phyloP scores from a whole-genome alignment of 257 asterid species.

The Solanum neorickii region DNA sequence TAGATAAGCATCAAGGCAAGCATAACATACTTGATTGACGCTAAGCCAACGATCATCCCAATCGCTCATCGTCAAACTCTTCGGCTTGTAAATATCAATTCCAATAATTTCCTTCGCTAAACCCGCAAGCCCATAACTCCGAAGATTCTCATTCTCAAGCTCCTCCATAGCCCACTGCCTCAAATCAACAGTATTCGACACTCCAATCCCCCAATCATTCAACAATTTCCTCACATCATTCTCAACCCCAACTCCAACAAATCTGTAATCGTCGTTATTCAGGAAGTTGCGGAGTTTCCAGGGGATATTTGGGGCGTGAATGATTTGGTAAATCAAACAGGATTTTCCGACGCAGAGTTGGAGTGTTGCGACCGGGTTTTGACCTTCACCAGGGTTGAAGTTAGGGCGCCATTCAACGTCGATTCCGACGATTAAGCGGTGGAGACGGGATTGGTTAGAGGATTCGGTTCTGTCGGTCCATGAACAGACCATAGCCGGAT shows the following conservation, averaged over 20 bases:
- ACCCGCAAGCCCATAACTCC: not conserved
- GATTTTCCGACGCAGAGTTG: constrained; percentile 37
- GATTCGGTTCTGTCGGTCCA: constrained; percentile 31
- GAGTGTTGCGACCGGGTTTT: constrained; percentile 33
- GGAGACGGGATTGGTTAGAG: not conserved
- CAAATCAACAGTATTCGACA: not conserved
- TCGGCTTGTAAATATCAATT: not conserved
- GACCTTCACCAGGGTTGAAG: constrained; percentile 1
- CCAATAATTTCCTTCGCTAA: not conserved
- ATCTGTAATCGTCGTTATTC: constrained; percentile 12
- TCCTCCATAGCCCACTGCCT: not conserved
- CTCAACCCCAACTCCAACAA: constrained; percentile 41
- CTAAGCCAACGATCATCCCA: not conserved
- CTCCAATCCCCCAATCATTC: constrained; percentile 14
- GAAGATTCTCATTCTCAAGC: not conserved
- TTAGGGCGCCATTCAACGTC: constrained; percentile 48
- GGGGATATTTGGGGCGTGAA: constrained; percentile 21
- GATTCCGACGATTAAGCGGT: constrained; percentile 29
- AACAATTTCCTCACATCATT: constrained; percentile 29
- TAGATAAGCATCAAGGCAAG: not conserved
- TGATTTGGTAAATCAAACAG: constrained; percentile 38
- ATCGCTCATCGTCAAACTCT: not conserved
- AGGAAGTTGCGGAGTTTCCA: constrained; percentile 21
- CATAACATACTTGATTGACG: not conserved
- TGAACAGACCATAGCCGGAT: constrained; percentile 10